A percentile compares a stretch with the other conserved stretches of the same genome.
phyloP scores from a whole-genome alignment of 768 basidiomycete species.

The Serendipita sp. region DNA sequence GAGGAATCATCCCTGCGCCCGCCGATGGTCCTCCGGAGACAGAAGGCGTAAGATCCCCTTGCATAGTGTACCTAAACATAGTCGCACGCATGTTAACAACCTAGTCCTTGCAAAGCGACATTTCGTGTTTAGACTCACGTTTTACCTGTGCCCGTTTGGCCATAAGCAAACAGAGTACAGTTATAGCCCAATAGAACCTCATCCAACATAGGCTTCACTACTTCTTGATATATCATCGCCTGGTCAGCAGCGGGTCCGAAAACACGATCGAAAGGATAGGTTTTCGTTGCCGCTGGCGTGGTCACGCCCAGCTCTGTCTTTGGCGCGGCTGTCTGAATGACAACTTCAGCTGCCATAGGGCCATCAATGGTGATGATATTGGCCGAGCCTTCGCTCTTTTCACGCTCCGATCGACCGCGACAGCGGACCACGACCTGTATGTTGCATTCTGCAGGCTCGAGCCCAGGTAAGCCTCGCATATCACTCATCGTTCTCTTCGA shows the following conservation, averaged over 20 bases:
- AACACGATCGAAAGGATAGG: constrained; percentile 88
- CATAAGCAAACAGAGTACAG: constrained; percentile 94
- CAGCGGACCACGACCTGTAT: constrained; percentile 91
- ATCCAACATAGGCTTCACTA: constrained; percentile 81
- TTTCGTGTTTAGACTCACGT: constrained; percentile 47
- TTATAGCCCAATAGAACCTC: constrained; percentile 95
- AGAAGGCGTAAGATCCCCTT: constrained; percentile 74
- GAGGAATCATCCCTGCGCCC: constrained; percentile 90
- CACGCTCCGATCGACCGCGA: constrained; percentile 68
- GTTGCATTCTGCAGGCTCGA: constrained; percentile 46
- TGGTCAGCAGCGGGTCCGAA: constrained; percentile 97
- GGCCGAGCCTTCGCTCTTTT: constrained; percentile 73
- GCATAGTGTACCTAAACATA: constrained; percentile 69
- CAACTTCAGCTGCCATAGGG: constrained; percentile 57
- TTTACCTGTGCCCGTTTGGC: constrained; percentile 97
- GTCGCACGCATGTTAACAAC: not conserved
- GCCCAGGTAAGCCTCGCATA: constrained; percentile 1
- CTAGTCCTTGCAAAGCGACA: not conserved
- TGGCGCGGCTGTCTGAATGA: constrained; percentile 62
- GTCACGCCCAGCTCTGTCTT: constrained; percentile 56
- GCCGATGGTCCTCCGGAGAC: constrained; percentile 76
- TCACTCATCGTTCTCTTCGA: not conserved
- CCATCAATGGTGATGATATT: constrained; percentile 71
- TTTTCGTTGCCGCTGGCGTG: constrained; percentile 58
- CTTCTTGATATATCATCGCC: constrained; percentile 81